These are phyloP conservation scores for Geranium incanum DNA, from an alignment of 441 rosid species.

Conservation along the genomic window DNA sequence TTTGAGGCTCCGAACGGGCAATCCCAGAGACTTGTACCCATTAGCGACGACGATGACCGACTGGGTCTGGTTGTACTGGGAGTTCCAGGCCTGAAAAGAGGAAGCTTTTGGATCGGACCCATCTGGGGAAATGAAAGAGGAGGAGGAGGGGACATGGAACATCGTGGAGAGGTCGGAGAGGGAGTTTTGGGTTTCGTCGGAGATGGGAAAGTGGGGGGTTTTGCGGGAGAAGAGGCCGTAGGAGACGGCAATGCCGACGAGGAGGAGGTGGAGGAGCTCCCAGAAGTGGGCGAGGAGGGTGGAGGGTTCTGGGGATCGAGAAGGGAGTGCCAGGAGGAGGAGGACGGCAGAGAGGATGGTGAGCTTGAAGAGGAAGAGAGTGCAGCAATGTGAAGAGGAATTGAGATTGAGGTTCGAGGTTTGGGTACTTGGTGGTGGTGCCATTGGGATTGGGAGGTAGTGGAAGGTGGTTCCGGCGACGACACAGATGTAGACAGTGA, in stretches of 20 bases:
- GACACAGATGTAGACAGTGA: too few species aligned
- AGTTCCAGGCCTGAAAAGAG: background rate
- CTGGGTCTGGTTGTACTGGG: background rate
- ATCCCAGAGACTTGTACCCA: background rate
- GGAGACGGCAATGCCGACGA: background rate
- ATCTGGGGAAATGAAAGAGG: background rate
- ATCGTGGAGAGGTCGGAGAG: too few species aligned
- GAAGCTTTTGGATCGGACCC: background rate
- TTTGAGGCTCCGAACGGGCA: constrained; percentile 2
- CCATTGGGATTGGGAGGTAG: background rate
- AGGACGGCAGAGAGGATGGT: background rate
- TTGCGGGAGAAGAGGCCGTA: background rate
- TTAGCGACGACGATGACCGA: background rate
- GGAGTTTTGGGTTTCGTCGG: too few species aligned
- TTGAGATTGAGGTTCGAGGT: background rate
- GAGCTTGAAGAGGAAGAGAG: background rate
- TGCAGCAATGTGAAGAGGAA: background rate
- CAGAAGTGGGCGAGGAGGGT: background rate
- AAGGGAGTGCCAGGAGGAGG: too few species aligned
- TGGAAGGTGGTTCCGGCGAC: too few species aligned
- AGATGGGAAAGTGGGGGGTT: background rate
- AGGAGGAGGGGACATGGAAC: too few species aligned
- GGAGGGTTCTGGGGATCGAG: background rate
- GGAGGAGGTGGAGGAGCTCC: background rate
- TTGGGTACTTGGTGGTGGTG: background rate